These are phyloP conservation scores for Cercospora sp. DNA, from an alignment of 2,329 filamentous ascomycete species.

Conservation along the genomic window DNA sequence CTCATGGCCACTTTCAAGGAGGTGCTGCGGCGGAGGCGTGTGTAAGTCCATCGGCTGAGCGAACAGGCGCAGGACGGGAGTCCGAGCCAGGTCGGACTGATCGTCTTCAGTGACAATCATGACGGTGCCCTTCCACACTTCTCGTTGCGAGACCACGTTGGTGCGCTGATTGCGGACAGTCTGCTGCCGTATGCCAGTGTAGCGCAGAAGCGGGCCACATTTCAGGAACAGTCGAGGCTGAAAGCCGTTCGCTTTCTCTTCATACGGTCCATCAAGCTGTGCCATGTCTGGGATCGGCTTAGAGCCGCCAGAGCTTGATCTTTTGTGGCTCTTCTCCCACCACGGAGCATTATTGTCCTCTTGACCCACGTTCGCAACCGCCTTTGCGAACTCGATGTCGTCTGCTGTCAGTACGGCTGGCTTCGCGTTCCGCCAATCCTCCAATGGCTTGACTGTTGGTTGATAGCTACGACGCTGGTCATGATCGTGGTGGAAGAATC, in stretches of 20 bases:
- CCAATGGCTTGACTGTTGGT: conserved; percentile 57
- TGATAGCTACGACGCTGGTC: conserved; percentile 54
- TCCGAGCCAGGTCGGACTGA: conserved; percentile 76
- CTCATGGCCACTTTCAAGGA: conserved; percentile 57
- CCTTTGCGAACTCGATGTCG: conserved; percentile 45
- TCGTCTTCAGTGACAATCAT: conserved; percentile 93
- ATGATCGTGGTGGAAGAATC: conserved; percentile 45
- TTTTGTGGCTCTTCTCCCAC: conserved; percentile 63
- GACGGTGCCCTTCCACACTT: conserved; percentile 88
- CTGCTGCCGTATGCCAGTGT: conserved; percentile 76
- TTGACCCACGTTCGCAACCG: conserved; percentile 10
- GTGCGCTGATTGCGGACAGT: conserved; percentile 40
- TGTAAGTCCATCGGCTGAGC: conserved; percentile 81
- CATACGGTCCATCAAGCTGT: conserved; percentile 63
- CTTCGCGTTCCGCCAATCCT: conserved; percentile 52
- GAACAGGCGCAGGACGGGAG: conserved; percentile 78
- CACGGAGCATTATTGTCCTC: conserved; percentile 53
- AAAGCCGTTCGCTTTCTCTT: conserved; percentile 68
- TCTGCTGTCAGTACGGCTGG: conserved; percentile 43
- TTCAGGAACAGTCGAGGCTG: conserved; percentile 81
- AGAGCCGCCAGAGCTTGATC: conserved; percentile 31
- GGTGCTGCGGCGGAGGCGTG: conserved; percentile 72
- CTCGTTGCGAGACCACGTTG: conserved; percentile 55
- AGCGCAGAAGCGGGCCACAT: conserved; percentile 86
- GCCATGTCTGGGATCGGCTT: conserved; percentile 44